Percentiles rank a stretch among this genome's conserved stretches.
These are phyloP conservation scores for Leucocoprinus birnbaumii DNA, from an alignment of 768 basidiomycete species.

Conservation along the genomic window DNA sequence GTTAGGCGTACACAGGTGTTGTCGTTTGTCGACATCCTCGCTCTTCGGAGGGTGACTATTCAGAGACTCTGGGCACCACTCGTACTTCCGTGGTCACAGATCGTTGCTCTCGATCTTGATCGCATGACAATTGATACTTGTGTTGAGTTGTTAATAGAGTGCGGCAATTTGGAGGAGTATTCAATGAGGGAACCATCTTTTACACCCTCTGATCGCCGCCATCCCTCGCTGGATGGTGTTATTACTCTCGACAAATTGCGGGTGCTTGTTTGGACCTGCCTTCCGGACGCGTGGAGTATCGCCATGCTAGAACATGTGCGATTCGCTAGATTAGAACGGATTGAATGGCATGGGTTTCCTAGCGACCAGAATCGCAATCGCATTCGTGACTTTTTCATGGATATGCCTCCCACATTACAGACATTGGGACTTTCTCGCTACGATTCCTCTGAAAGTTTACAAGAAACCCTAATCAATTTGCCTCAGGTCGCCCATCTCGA, in stretches of 20 bases:
- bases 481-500: constrained; percentile 1
- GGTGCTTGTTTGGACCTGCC: constrained; percentile 1
- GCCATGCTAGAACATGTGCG: constrained; percentile 5
- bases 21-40: neutral
- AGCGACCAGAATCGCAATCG: constrained; percentile 3
- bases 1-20: neutral
- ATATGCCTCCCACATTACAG: neutral
- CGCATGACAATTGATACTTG: constrained; percentile 7
- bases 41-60: constrained; percentile 3
- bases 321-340: neutral
- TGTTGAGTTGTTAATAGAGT: constrained; percentile 4
- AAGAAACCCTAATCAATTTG: neutral
- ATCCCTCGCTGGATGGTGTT: constrained; percentile 5
- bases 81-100: constrained; percentile 7
- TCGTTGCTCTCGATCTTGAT: constrained; percentile 10
- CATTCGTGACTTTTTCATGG: neutral
- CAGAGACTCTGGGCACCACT: constrained; percentile 4
- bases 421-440: neutral
- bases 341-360: constrained; percentile 5
- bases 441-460: neutral
- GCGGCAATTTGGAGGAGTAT: constrained; percentile 5
- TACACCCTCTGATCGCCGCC: constrained; percentile 9
- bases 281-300: constrained; percentile 8
- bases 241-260: constrained; percentile 4
- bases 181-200: constrained; percentile 6